Evolutionary conservation across 345 rosid genomes (phyloP).

Genomic region (Brassica nigra): DNA sequence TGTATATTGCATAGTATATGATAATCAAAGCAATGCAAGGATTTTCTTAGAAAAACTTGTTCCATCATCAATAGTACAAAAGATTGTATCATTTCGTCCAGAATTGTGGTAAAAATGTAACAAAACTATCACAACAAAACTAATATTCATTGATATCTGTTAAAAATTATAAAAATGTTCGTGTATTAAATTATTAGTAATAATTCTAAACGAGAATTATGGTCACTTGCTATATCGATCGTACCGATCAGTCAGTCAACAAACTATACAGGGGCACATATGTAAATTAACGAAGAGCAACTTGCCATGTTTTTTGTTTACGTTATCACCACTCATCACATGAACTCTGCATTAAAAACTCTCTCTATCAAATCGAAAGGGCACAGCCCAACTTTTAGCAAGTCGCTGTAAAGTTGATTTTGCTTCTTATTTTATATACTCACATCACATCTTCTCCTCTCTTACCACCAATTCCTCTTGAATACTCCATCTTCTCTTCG

Average conservation of each 20-base stretch:
- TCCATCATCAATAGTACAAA: not conserved
- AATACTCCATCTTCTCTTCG: not conserved
- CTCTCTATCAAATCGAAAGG: conserved; percentile 27
- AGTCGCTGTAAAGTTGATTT: conserved; percentile 42
- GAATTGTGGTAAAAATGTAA: not conserved
- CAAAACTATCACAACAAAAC: not conserved
- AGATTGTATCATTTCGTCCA: not conserved
- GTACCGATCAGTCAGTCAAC: conserved; percentile 29
- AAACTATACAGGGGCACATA: conserved; percentile 20
- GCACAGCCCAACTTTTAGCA: conserved; percentile 33
- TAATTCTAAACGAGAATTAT: conserved; percentile 1
- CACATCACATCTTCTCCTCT: conserved; percentile 13
- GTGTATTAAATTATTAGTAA: not conserved
- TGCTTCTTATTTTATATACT: conserved; percentile 25
- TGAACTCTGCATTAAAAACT: conserved; percentile 42
- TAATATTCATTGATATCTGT: not conserved
- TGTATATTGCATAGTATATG: not conserved
- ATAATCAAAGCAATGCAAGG: not conserved
- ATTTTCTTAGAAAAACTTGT: not conserved
- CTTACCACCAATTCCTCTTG: conserved; percentile 8
- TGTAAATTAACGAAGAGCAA: conserved; percentile 25
- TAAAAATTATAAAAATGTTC: not conserved
- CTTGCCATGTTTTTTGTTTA: conserved; percentile 27
- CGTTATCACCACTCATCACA: conserved; percentile 40
- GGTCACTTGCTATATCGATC: conserved; percentile 9